Percentiles rank a stretch among this genome's conserved stretches.
Conservation (phyloP, 2,329 filamentous ascomycete genomes). For the Corinectria fuckeliana region DNA sequence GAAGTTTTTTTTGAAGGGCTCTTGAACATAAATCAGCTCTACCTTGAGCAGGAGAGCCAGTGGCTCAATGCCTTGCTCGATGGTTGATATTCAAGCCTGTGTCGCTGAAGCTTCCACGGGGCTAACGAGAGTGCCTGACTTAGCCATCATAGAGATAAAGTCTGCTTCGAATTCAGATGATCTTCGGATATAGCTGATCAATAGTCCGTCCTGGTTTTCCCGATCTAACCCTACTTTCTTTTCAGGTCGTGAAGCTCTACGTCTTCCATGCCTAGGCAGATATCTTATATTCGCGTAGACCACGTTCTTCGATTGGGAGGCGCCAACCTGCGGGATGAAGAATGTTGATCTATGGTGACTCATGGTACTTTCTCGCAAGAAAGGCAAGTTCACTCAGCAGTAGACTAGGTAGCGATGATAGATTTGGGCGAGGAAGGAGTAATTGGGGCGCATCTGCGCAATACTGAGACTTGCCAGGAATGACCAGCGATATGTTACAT, state of each 20-base stretch:
- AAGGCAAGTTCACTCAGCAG: conserved; percentile 27
- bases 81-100: too few species aligned
- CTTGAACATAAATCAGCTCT: not conserved
- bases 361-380: conserved; percentile 28
- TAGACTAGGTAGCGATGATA: conserved; percentile 39
- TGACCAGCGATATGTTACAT: conserved; percentile 60
- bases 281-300: not conserved
- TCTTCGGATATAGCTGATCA: too few species aligned
- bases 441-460: conserved; percentile 48
- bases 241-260: not conserved
- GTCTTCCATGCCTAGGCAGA: not conserved
- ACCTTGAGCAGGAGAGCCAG: not conserved
- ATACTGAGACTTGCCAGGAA: conserved; percentile 38
- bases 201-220: not conserved
- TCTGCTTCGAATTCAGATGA: too few species aligned
- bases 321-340: conserved; percentile 26
- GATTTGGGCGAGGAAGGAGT: conserved; percentile 49
- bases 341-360: conserved; percentile 23
- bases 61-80: not conserved
- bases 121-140: too few species aligned
- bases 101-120: too few species aligned
- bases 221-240: not conserved
- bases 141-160: too few species aligned
- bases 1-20: too few species aligned
- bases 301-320: not conserved